phyloP scores from a whole-genome alignment of 2,329 filamentous ascomycete species.

The Fusarium musae region DNA sequence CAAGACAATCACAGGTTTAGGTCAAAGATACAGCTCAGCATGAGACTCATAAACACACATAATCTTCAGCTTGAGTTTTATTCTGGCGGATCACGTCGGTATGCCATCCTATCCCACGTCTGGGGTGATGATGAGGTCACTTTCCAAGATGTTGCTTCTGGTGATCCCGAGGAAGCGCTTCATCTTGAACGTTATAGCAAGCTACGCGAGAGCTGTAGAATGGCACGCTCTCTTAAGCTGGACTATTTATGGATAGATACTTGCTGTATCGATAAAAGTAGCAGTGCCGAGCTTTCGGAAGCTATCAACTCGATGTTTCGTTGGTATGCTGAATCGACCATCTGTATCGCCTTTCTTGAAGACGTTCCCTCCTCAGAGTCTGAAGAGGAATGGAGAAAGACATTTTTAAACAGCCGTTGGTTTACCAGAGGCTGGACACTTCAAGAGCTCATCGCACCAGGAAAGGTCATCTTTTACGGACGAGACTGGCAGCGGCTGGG shows the following conservation, averaged over 20 bases:
- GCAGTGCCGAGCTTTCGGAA: slow-evolving; percentile 47
- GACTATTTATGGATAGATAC: slow-evolving; percentile 48
- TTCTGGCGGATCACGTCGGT: slow-evolving; percentile 28
- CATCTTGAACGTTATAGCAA: slow-evolving; percentile 29
- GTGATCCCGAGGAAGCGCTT: background rate
- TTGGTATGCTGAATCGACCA: slow-evolving; percentile 45
- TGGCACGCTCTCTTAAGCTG: slow-evolving; percentile 28
- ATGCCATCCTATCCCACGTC: slow-evolving; percentile 46
- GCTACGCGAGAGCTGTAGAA: slow-evolving; percentile 35
- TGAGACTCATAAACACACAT: slow-evolving; percentile 43
- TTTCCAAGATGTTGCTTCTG: slow-evolving; percentile 27
- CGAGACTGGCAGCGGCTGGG: slow-evolving; percentile 36
- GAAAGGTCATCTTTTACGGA: slow-evolving; percentile 41
- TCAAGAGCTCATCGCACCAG: slow-evolving; percentile 46
- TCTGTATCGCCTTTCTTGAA: slow-evolving; percentile 44
- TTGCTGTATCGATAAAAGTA: slow-evolving; percentile 49
- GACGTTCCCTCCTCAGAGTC: slow-evolving; percentile 28
- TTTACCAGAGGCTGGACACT: slow-evolving; percentile 47
- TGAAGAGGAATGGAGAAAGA: background rate
- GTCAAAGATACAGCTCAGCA: background rate
- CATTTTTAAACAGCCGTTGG: slow-evolving; percentile 37
- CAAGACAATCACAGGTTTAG: background rate
- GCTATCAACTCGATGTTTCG: slow-evolving; percentile 50
- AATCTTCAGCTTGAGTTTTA: slow-evolving; percentile 39
- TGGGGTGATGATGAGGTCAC: slow-evolving; percentile 42